Percentiles rank a stretch among this genome's conserved stretches.
Evolutionary conservation across 2,329 filamentous ascomycete genomes (phyloP).

Genomic region (Pseudopyricularia cyperi): DNA sequence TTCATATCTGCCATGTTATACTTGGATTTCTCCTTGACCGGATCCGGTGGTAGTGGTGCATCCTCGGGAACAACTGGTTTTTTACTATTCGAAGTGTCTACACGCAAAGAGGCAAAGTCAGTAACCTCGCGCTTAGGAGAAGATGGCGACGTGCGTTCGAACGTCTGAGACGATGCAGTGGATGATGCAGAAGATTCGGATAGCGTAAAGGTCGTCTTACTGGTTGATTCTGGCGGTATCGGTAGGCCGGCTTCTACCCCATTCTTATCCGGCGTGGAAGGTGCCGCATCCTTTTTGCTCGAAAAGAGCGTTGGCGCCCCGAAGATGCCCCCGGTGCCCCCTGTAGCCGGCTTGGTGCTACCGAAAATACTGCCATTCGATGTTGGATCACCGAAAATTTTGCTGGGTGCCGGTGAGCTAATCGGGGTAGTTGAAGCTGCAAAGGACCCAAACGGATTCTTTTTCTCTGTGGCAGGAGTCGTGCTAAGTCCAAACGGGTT

Average conservation of each 20-base stretch:
- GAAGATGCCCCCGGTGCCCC: conserved; percentile 6
- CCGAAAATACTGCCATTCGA: neutral
- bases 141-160: neutral
- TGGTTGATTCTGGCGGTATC: conserved; percentile 43
- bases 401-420: conserved; percentile 11
- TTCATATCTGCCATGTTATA: conserved; percentile 1
- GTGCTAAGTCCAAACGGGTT: neutral
- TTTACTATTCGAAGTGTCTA: neutral
- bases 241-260: conserved; percentile 11
- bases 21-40: conserved; percentile 7
- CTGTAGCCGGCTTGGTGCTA: neutral
- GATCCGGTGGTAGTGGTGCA: conserved; percentile 13
- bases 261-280: neutral
- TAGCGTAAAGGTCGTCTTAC: conserved; percentile 34
- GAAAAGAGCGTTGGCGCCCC: conserved; percentile 13
- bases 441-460: conserved; percentile 1
- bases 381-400: conserved; percentile 9
- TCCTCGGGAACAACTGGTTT: conserved; percentile 7
- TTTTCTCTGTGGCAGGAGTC: neutral
- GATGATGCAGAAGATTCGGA: conserved; percentile 41
- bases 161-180: conserved; percentile 18
- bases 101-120: neutral
- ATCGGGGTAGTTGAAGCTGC: conserved; percentile 12
- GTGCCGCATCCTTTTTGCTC: conserved; percentile 20
- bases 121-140: neutral